These are phyloP conservation scores for Gaeumannomyces sp. DNA, from an alignment of 2,329 filamentous ascomycete species.

Conservation along the genomic window DNA sequence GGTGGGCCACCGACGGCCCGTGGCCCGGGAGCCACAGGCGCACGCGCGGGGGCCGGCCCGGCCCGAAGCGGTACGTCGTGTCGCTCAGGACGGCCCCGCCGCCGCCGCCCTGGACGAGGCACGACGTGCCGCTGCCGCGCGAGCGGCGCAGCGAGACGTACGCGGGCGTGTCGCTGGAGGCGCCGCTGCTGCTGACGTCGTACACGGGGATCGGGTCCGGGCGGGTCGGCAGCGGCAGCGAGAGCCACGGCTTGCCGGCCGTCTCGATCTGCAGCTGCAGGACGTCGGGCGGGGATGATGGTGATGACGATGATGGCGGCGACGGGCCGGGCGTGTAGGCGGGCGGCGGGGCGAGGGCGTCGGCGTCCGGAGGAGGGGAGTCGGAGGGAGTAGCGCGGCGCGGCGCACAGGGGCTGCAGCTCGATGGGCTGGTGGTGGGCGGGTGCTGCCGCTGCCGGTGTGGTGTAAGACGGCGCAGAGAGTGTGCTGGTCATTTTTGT, in stretches of 20 bases:
- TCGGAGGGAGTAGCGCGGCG: too few relatives aligned
- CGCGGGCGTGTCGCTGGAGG: constrained; percentile 13
- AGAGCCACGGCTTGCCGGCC: constrained; percentile 34
- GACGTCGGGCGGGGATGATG: constrained; percentile 18
- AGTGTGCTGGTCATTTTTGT: too few relatives aligned
- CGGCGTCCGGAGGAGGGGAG: not conserved
- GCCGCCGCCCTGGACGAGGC: constrained; percentile 39
- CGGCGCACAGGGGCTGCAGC: too few relatives aligned
- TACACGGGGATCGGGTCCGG: constrained; percentile 37
- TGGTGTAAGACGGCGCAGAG: too few relatives aligned
- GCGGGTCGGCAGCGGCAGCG: constrained; percentile 33
- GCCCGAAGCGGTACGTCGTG: constrained; percentile 53
- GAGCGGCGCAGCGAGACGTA: constrained; percentile 47
- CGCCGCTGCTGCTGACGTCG: constrained; percentile 20
- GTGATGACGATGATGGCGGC: constrained; percentile 19
- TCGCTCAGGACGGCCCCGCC: constrained; percentile 28
- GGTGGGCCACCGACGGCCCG: not conserved
- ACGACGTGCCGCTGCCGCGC: constrained; percentile 40
- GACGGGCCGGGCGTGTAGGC: constrained; percentile 14
- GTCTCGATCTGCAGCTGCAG: constrained; percentile 43
- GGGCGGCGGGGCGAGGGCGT: constrained; percentile 13
- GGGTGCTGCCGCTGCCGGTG: too few relatives aligned
- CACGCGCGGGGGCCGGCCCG: constrained; percentile 44
- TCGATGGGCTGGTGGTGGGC: too few relatives aligned
- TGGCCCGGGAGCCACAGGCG: constrained; percentile 19